These are phyloP conservation scores for Mycena filopes DNA, from an alignment of 768 basidiomycete species.

Conservation along the genomic window DNA sequence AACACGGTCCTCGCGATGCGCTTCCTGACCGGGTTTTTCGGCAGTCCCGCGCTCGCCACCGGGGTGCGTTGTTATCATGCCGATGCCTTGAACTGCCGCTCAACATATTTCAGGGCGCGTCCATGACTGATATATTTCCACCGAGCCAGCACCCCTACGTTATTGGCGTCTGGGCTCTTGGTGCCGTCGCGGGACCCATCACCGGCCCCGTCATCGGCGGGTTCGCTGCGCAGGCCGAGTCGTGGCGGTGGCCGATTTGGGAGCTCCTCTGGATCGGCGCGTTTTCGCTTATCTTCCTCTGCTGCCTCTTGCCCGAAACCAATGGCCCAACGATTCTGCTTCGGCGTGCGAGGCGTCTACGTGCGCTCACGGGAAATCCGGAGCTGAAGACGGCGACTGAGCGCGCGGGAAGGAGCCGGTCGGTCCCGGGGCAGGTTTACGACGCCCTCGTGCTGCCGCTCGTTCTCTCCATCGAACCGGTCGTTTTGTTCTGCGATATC, in stretches of 20 bases:
- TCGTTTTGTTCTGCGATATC: conserved; percentile 41
- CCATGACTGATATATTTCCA: conserved; percentile 23
- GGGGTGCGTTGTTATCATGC: conserved; percentile 33
- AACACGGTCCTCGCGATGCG: conserved; percentile 45
- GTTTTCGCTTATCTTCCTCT: conserved; percentile 39
- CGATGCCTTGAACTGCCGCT: not conserved
- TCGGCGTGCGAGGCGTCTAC: conserved; percentile 43
- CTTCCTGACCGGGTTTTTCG: conserved; percentile 47
- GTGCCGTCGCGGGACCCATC: conserved; percentile 41
- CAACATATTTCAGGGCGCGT: conserved; percentile 16
- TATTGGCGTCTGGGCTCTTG: conserved; percentile 25
- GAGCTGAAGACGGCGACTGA: conserved; percentile 40
- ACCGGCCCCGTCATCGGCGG: conserved; percentile 44
- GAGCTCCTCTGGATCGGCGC: conserved; percentile 45
- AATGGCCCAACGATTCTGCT: conserved; percentile 40
- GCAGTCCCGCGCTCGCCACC: conserved; percentile 46
- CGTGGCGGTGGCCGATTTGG: conserved; percentile 48
- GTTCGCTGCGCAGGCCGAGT: conserved; percentile 43
- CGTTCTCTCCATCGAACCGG: conserved; percentile 43
- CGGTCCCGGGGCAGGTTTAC: conserved; percentile 25
- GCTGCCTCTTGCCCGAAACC: conserved; percentile 45
- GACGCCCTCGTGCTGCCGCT: conserved; percentile 43
- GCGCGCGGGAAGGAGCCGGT: conserved; percentile 32
- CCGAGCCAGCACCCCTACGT: conserved; percentile 20
- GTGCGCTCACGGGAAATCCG: conserved; percentile 41